These are phyloP conservation scores for Keqinozyma sinolaborantium DNA, from an alignment of 1,139 yeast genomes.

Conservation along the genomic window DNA sequence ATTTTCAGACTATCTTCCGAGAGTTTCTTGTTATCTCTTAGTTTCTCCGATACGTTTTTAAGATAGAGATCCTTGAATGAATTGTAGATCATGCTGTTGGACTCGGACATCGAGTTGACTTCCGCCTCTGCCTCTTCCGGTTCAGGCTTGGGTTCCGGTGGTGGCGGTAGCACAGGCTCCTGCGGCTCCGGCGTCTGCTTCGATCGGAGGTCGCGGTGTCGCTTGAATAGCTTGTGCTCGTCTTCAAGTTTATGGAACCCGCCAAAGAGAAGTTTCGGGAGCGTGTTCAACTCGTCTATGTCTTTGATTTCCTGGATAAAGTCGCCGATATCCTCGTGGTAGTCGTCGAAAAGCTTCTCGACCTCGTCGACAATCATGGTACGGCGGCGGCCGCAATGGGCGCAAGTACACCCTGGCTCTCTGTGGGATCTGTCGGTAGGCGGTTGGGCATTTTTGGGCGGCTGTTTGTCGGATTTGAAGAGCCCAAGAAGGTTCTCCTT, in stretches of 20 bases:
- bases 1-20: conserved; percentile 4
- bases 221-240: conserved; percentile 29
- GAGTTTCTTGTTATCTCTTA: conserved; percentile 2
- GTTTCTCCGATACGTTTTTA: conserved; percentile 4
- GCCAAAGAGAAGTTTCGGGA: conserved; percentile 38
- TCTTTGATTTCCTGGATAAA: conserved; percentile 39
- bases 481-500: conserved; percentile 34
- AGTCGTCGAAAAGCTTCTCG: conserved; percentile 50
- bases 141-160: conserved; percentile 2
- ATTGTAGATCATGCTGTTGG: background rate
- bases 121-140: conserved; percentile 1
- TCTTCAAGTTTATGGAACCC: conserved; percentile 40
- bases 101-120: background rate
- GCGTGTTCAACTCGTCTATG: conserved; percentile 37
- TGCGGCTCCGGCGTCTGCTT: background rate
- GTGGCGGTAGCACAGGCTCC: background rate
- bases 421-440: conserved; percentile 9
- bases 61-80: conserved; percentile 8
- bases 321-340: conserved; percentile 50
- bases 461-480: conserved; percentile 7
- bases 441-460: conserved; percentile 2
- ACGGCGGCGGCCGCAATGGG: conserved; percentile 76
- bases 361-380: conserved; percentile 75
- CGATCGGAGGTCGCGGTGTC: conserved; percentile 14
- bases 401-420: conserved; percentile 56